Evolutionary conservation across 169 alveolate species (phyloP), one percentile per base, ranked within the genome.

Genomic region (Cryptosporidium bovis): DNA sequence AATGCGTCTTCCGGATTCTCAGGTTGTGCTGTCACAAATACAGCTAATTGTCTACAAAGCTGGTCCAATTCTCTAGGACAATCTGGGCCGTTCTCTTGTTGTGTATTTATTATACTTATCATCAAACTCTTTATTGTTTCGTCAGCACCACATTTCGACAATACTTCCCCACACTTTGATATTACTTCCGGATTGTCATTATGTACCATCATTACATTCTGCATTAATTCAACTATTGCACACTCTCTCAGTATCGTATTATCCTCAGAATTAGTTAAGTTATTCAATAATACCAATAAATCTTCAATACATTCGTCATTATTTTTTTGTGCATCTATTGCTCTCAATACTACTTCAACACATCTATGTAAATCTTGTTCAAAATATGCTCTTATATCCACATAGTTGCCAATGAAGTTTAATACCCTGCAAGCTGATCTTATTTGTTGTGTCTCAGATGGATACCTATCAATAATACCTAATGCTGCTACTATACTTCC

Each of bases 101-200:
- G 96, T 8, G 93, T 85, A 24, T 92, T 92, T 40, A 95, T 93
- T 53, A 95, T 95, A 51, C 87, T 82, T 24, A 92, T 92, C 98
- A 95, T 95, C 55, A 95, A 68, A 53, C 93, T 92, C 91, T 94
- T 94, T 66, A 95, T 95, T 82, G 95, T 96, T 51, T 93, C 96
- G 82, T 95, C 98, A 31, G 98, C 98, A 20, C 98, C 98, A 92
- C 95, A 91, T 71, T 92, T 92, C 13, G 95, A 94, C 65, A 94
- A 91, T 60, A 95, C 90, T 60, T 93, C 93, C n/a, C 98, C 98
- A 24, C 97, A 96, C 56, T 91, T 90, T 20, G 82, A 66, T 1
- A 95, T 92, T 27, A 95, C 90, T 29, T 71, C 92, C 5, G 95
- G 97, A 85, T 93, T 92, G 50, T 93, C 97, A 65, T 83, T 82